Percentiles rank a stretch among this genome's conserved stretches.
Conservation (phyloP, 1,284 basidiomycete genomes). For the Sanghuangporus weigelae region DNA sequence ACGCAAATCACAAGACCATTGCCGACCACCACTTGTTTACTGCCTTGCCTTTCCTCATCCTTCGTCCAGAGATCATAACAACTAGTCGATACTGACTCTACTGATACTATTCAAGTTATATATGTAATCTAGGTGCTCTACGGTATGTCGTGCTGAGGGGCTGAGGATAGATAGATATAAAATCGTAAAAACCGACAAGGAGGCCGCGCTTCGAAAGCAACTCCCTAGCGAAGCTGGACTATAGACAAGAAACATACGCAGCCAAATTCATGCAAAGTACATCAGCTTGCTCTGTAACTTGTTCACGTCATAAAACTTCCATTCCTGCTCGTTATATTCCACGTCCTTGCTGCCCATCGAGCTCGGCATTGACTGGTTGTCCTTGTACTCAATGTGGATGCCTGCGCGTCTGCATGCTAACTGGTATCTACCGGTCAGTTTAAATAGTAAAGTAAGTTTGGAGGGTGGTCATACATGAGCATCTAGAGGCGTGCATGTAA, state of each 20-base stretch:
- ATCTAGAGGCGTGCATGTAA: slow-evolving; percentile 4
- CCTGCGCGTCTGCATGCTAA: slow-evolving; percentile 13
- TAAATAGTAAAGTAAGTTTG: background rate
- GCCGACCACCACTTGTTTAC: background rate
- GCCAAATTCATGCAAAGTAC: slow-evolving; percentile 5
- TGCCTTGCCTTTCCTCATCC: too few relatives aligned
- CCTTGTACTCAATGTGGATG: slow-evolving; percentile 9
- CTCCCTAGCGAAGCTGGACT: too few relatives aligned
- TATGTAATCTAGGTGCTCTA: too few relatives aligned
- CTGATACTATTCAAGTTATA: too few relatives aligned
- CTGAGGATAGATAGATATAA: too few relatives aligned
- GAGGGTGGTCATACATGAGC: slow-evolving; percentile 10
- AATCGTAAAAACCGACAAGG: too few relatives aligned
- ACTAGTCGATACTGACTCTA: too few relatives aligned
- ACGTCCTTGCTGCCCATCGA: background rate
- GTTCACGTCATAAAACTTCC: slow-evolving; percentile 1
- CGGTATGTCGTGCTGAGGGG: too few relatives aligned
- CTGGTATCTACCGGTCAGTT: background rate
- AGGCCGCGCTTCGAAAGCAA: too few relatives aligned
- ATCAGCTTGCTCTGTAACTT: background rate
- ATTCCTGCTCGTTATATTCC: slow-evolving; percentile 1
- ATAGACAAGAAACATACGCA: background rate
- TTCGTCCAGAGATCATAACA: too few relatives aligned
- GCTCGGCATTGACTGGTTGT: background rate
- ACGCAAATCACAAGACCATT: background rate